Base-by-base conservation (phyloP, 768 basidiomycete species). In the Termitomyces sp. region DNA sequence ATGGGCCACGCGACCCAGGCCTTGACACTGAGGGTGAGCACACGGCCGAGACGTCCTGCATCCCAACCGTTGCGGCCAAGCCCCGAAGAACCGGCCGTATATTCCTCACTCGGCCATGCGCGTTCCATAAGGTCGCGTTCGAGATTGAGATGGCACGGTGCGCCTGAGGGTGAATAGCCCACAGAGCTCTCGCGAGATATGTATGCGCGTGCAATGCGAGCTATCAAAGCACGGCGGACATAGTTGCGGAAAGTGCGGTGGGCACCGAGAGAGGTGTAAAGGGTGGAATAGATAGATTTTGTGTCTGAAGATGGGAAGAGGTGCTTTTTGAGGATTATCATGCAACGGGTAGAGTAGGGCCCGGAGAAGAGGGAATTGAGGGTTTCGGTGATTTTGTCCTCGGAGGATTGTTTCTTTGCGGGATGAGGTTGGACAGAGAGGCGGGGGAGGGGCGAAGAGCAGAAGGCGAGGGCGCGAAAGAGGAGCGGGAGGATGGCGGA, bases 21-120 rank as follows among this genome's bases (percentile, higher is more conserved):
- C 45, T 77, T 76, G 1, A 86, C 75, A 22, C 85, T 83, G 30
- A 76, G 77, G 34, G 79, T 77, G 18, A 91, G 65, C 45, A 81
- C 72, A 44, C 75, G 76, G 0, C 85, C 85, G 12, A 89, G 74
- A 27, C 81, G 74, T 4, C 77, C 77, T 13, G 87, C 79, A 53
- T 89, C 88, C 85, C 89, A 91, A 3, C 83, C 83, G 33, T 80
- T 81, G 13, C 63, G 64, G 6, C 69, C 68, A 4, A 67, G 63
- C 2, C 72, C 71, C 9, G 68, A 57, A 24, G 67, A 66, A 24
- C 67, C 66, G 6, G 70, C 56, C 5, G 67, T 59, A 47, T 70
- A 70, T 24, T 89, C 87, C 43, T 88, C 82, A 64, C 83, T 86
- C 1, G 86, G 79, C 88, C 87, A 91, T 0, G 87, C 88, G 2